Base-by-base conservation (phyloP, 805 yeast species). In the Henningerozyma blattae region DNA sequence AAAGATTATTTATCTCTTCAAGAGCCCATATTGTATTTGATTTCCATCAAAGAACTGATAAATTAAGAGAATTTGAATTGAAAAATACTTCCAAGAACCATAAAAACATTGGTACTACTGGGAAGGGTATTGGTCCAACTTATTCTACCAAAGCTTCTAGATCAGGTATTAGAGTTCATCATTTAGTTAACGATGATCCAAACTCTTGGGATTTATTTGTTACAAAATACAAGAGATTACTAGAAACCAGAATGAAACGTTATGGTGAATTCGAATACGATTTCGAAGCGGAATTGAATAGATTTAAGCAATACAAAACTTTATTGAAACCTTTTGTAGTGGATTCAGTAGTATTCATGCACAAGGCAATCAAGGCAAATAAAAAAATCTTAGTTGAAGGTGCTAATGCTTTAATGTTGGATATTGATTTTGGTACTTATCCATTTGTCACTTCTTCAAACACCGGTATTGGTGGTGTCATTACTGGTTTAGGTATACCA, bases 111-210 rank as follows among this genome's bases (percentile, higher is more conserved):
- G 98, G 98, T 48, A 91, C 98, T 42, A 91, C 98, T 24, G 96
- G 97, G 56, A 91, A 91, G 58, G 98, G 98, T 62, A 91, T 91
- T 52, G 98, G 98, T 38, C 98, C 98, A 50, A 81, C 98, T 29
- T 91, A 91, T 59, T 79, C 96, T 18, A 86, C 98, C 43, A 91
- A 91, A 67, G 94, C 94, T 33, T 80, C 94, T 13, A 79, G 98
- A 64, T 85, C 96, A 15, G 98, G 98, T 54, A 68, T 91, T 48
- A 75, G 98, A 63, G 93, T 91, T 36, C 98, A 91, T 65, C 97
- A 91, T 67, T 71, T 91, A 52, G 91, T 86, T 27, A 76, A 82
- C 45, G 81, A 82, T 48, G 87, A 82, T 54, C 87, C 86, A 13
- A 87, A 76, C 42, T 83, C 94, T 13, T 91, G 97, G 97, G 81